Conservation (phyloP, 768 basidiomycete species). For the Pholiota microspora region DNA sequence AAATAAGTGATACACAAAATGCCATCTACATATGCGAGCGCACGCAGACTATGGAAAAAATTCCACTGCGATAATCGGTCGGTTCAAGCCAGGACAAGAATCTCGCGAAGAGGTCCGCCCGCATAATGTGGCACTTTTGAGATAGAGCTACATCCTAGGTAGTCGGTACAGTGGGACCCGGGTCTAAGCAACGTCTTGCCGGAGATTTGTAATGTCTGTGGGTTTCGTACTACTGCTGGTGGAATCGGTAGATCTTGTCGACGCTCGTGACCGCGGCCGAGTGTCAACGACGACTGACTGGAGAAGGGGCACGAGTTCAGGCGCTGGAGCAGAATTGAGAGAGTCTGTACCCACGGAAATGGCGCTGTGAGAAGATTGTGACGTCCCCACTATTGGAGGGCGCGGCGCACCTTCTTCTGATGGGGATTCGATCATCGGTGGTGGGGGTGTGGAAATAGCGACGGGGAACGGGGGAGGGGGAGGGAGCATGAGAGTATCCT, state of each 20-base stretch:
- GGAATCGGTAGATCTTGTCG: conserved; percentile 13
- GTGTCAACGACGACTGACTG: conserved; percentile 12
- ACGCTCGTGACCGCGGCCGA: conserved; percentile 15
- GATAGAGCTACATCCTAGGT: conserved; percentile 3
- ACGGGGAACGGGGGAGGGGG: conserved; percentile 14
- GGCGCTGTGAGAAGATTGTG: conserved; percentile 13
- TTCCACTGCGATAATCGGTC: neutral
- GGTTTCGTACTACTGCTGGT: conserved; percentile 1
- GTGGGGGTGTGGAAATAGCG: conserved; percentile 3
- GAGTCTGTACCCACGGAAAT: conserved; percentile 18
- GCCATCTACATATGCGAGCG: conserved; percentile 6
- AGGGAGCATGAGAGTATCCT: conserved; percentile 12
- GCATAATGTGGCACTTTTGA: conserved; percentile 6
- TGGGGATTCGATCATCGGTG: neutral
- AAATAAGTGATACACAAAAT: conserved; percentile 4
- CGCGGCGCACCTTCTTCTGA: conserved; percentile 9
- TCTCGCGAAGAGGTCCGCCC: neutral
- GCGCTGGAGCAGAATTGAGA: conserved; percentile 18
- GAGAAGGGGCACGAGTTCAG: conserved; percentile 21
- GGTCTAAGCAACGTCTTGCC: conserved; percentile 10
- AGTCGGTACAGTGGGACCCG: neutral
- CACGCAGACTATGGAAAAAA: neutral
- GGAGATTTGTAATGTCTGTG: neutral
- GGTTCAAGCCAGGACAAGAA: neutral
- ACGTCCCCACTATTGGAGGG: conserved; percentile 9